phyloP scores from a whole-genome alignment of 2,329 filamentous ascomycete genomes.

The Diaporthe vaccinii region DNA sequence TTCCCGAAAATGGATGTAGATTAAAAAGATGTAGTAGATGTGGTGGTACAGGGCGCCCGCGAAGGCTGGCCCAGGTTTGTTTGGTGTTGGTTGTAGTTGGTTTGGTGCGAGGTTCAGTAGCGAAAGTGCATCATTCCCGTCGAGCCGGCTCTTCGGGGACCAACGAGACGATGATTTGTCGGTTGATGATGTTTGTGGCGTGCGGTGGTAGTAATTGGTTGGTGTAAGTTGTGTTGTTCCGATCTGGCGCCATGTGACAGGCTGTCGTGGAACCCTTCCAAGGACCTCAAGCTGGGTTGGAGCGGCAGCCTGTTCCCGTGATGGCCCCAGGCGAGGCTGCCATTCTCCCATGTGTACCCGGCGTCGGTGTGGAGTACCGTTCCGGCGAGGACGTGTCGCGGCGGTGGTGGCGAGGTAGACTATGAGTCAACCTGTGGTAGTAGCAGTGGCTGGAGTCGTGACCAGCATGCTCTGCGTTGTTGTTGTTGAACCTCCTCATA shows the following conservation, averaged over 20 bases:
- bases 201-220: conserved; percentile 23
- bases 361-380: conserved; percentile 8
- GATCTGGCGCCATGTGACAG: conserved; percentile 25
- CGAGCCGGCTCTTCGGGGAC: conserved; percentile 39
- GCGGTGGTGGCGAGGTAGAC: background rate
- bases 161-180: conserved; percentile 18
- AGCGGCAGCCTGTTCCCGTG: background rate
- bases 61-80: conserved; percentile 41
- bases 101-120: conserved; percentile 35
- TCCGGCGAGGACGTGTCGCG: conserved; percentile 8
- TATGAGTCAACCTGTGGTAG: conserved; percentile 16
- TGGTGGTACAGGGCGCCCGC: conserved; percentile 37
- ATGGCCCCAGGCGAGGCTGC: conserved; percentile 16
- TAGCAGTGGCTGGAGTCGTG: conserved; percentile 27
- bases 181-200: conserved; percentile 9
- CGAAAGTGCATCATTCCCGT: conserved; percentile 41
- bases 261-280: conserved; percentile 29
- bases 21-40: conserved; percentile 41
- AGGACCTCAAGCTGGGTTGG: background rate
- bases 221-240: background rate
- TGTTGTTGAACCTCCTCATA: background rate
- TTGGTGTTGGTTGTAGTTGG: conserved; percentile 13
- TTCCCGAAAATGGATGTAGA: conserved; percentile 25
- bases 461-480: conserved; percentile 22
- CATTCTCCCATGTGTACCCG: background rate